Conservation (phyloP, 768 basidiomycete species). For the Lentinula boryana region DNA sequence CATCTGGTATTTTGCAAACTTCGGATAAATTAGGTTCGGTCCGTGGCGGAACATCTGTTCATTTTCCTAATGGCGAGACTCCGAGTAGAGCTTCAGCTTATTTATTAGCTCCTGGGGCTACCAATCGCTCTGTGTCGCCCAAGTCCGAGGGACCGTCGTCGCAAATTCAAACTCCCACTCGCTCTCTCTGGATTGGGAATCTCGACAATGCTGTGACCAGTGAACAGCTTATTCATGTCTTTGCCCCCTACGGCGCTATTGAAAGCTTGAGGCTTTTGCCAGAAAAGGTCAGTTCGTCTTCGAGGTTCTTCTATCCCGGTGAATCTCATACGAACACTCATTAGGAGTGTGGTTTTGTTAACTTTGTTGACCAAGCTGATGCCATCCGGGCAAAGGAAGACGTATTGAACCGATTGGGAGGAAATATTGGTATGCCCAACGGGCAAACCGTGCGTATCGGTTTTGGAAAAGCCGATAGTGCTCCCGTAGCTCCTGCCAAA, state of each 20-base stretch:
- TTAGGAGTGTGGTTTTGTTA: constrained; percentile 98
- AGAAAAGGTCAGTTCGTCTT: constrained; percentile 70
- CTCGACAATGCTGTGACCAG: constrained; percentile 91
- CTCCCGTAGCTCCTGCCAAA: constrained; percentile 85
- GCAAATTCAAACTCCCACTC: constrained; percentile 88
- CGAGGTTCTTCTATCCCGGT: background rate
- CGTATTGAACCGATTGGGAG: constrained; percentile 90
- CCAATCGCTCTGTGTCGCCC: constrained; percentile 77
- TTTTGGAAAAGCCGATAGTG: constrained; percentile 96
- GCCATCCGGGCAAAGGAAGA: constrained; percentile 98
- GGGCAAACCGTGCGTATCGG: constrained; percentile 96
- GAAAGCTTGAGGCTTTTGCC: constrained; percentile 92
- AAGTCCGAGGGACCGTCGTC: constrained; percentile 67
- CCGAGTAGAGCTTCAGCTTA: constrained; percentile 56
- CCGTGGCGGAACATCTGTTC: constrained; percentile 51
- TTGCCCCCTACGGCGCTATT: constrained; percentile 95
- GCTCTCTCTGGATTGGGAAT: constrained; percentile 98
- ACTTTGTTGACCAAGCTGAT: constrained; percentile 92
- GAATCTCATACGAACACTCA: constrained; percentile 3
- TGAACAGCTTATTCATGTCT: constrained; percentile 91
- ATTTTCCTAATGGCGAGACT: constrained; percentile 60
- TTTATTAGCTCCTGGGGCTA: constrained; percentile 59
- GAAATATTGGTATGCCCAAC: constrained; percentile 90
- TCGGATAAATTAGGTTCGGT: constrained; percentile 43
- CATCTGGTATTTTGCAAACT: constrained; percentile 52